phyloP scores from a whole-genome alignment of 768 basidiomycete species.

The Pleurotus eryngii region DNA sequence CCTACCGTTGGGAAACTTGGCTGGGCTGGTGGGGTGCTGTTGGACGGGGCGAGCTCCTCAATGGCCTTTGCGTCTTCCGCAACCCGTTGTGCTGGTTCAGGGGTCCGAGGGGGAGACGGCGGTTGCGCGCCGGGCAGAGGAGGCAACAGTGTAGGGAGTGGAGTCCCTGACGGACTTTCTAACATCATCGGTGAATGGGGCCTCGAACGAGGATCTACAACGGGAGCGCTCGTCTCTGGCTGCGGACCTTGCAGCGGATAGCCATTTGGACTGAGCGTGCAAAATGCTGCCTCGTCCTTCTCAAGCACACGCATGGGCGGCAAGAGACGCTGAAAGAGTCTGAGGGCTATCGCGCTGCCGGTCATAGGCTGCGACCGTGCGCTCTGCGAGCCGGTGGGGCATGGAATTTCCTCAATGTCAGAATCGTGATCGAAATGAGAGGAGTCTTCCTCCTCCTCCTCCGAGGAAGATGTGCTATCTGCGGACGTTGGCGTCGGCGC shows the following conservation, averaged over 20 bases:
- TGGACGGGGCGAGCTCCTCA: no score
- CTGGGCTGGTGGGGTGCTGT: no score
- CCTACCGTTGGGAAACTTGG: no score
- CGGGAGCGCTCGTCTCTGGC: background rate
- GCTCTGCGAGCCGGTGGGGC: conserved; percentile 16
- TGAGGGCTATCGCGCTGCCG: conserved; percentile 12
- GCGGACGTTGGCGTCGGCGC: conserved; percentile 36
- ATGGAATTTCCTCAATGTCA: conserved; percentile 53
- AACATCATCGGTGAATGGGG: conserved; percentile 50
- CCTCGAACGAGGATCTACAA: conserved; percentile 24
- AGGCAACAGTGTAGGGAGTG: background rate
- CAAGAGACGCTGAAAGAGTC: conserved; percentile 7
- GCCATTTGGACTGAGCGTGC: no score
- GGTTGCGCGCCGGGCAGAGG: no score
- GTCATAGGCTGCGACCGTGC: conserved; percentile 19
- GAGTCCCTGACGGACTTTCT: conserved; percentile 31
- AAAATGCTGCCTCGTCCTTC: no score
- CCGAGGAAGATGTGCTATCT: conserved; percentile 37
- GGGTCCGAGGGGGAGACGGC: no score
- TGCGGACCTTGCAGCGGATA: no score
- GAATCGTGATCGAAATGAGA: conserved; percentile 39
- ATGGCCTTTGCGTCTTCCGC: no score
- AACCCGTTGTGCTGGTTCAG: no score
- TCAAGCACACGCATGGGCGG: background rate
- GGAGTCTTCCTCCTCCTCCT: conserved; percentile 36